Base-by-base conservation (phyloP, 2,329 filamentous ascomycete genomes). In the Polytolypa hystricis region DNA sequence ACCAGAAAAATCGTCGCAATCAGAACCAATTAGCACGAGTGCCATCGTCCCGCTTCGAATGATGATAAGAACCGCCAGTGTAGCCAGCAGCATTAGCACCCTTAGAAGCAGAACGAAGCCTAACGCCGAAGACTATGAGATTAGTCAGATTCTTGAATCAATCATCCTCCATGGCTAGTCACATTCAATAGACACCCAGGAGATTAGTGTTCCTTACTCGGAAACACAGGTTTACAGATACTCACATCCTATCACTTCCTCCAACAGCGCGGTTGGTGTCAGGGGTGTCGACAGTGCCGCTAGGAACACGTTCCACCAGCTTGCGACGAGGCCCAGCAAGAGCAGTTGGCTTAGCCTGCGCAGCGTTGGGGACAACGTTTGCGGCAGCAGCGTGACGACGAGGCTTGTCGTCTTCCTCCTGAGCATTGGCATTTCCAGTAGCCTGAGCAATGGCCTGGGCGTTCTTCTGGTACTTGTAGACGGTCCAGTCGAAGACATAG, bases 381-480 rank as follows among this genome's bases (percentile, higher is more conserved):
- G 79, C 76, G 53, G 73, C 73, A 47, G 70, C 74, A 51, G 77
- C 75, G 55, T 78, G 77, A 53, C 72, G 73, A 58, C 78, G 77
- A 50, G 76, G 76, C 47, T 73, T 70, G 66, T 87, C 84, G 55
- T 91, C 84, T 12, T 86, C 81, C 27, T 78, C 77, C 47, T 86
- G 81, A 44, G 74, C 71, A 49, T 74, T 76, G 61, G 74, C 69
- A 52, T 74, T 71, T 49, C 73, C 79, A 48, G 78, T 79, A 50
- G 82, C 83, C 62, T 89, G 81, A 50, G 84, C 84, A 61, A 93
- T 93, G 56, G 86, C 86, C 68, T 93, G 84, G 38, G 87, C 87
- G 54, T 95, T 96, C 80, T 95, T 95, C 76, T 95, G 87, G 73
- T 96, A 95, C 73, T 96, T 96, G 78, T 95, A 96, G 55, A 96